Evolutionary conservation across 1,139 yeast genomes (phyloP).

Genomic region (Protomyces macrosporus): DNA sequence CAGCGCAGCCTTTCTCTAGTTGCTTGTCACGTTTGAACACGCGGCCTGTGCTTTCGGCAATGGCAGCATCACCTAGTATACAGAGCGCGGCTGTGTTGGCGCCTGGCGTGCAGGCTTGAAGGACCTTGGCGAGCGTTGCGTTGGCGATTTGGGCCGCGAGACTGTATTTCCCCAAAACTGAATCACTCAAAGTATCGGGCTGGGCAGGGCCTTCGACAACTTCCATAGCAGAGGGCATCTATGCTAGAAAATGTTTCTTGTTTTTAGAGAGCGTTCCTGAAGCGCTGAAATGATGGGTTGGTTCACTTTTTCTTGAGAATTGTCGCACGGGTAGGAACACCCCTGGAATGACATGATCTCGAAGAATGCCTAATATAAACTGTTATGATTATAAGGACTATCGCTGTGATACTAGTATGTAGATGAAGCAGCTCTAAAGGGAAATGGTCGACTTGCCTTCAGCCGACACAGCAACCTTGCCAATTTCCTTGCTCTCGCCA

Average conservation of each 20-base stretch:
- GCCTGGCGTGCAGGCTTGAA: conserved; percentile 14
- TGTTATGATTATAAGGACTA: neutral
- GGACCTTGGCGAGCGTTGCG: conserved; percentile 13
- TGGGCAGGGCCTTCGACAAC: conserved; percentile 12
- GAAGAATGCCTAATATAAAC: no score
- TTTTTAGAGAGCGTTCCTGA: no score
- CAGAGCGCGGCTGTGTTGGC: conserved; percentile 23
- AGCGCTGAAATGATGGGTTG: no score
- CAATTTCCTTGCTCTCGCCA: neutral
- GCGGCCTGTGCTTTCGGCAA: conserved; percentile 9
- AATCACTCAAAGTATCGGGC: conserved; percentile 3
- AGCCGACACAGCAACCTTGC: neutral
- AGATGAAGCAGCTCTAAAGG: no score
- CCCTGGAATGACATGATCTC: no score
- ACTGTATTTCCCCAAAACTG: conserved; percentile 22
- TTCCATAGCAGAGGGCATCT: neutral
- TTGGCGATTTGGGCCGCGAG: conserved; percentile 26
- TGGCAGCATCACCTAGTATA: conserved; percentile 17
- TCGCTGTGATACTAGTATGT: neutral
- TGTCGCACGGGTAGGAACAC: no score
- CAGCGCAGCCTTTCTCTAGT: conserved; percentile 70
- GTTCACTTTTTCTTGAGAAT: no score
- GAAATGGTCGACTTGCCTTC: no score
- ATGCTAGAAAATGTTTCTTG: no score
- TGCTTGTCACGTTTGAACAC: conserved; percentile 22